Base-by-base conservation (phyloP, 192 early-diverging fungal genomes). In the Physocladia obscura region DNA sequence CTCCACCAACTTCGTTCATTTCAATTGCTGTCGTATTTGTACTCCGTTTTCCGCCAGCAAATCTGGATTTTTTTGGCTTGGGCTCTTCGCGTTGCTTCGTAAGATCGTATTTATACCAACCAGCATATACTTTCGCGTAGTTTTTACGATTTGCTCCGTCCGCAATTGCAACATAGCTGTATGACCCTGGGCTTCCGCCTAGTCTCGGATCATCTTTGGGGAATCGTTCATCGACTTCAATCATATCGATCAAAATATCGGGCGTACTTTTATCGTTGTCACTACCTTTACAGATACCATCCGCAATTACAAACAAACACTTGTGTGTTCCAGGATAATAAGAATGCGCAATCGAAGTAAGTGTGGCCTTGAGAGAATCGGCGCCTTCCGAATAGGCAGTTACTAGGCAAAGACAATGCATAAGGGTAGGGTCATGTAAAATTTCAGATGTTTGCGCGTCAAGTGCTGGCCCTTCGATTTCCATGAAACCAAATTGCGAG, bases 351-450 rank as follows among this genome's bases (percentile, higher is more conserved):
- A 97, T 80, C 35, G 93, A 95, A 74, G 94, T 91, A 58, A 94
- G 83, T 2, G 95, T 96, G 19, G 81, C 91, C 32, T 89, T 84
- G n/a, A 83, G 61, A 30, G 90, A 90, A 29, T 82, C 82, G 34
- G 89, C 85, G 51, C 91, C 90, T 76, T 97, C 95, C 31, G 94
- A 96, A 74, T 97, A 97, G 73, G 91, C 92, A 1, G 93, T 92
- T 1, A 97, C 92, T 39, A 96, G 76, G 40, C 92, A 83, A 24
- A 95, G 70, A 13, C 69, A 72, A 56, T 84, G 81, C 67, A 84
- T 71, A 39, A 77, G 54, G 2, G 68, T 77, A 5, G 81, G 75
- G 67, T 82, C 81, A 40, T 79, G 70, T 54, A 82, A 36, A 15
- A 68, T 51, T 19, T 75, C 69, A 49, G 73, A 70, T 13, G 70